These are phyloP conservation scores for Blastobotrys aristatus DNA, from an alignment of 1,139 yeast species.

Conservation along the genomic window DNA sequence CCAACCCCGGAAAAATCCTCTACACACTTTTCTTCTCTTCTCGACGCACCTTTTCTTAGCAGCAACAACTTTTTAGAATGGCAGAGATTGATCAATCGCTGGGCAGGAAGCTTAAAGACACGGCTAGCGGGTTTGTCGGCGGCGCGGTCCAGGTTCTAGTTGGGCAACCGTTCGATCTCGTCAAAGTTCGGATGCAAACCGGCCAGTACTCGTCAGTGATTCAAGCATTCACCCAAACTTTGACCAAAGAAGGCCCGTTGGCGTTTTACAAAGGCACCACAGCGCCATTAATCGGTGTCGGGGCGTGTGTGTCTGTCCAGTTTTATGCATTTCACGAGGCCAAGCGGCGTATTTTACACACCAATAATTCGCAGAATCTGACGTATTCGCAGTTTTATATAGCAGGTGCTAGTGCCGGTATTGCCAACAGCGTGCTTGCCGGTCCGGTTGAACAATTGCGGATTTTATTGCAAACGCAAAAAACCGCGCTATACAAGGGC, in stretches of 20 bases:
- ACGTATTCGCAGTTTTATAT: constrained; percentile 58
- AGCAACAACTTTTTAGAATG: no score
- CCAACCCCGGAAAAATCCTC: no score
- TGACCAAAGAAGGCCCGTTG: constrained; percentile 54
- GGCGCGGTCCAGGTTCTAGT: constrained; percentile 67
- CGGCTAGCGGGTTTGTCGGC: constrained; percentile 45
- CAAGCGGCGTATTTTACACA: constrained; percentile 48
- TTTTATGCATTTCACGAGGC: constrained; percentile 77
- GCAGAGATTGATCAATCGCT: constrained; percentile 51
- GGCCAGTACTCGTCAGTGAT: constrained; percentile 46
- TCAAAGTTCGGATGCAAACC: constrained; percentile 62
- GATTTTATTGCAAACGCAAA: constrained; percentile 61
- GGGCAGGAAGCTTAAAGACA: constrained; percentile 56
- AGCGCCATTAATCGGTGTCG: constrained; percentile 51
- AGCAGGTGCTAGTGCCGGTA: constrained; percentile 76
- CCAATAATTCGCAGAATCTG: constrained; percentile 34
- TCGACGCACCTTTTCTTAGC: no score
- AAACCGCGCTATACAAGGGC: constrained; percentile 39
- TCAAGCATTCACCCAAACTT: constrained; percentile 49
- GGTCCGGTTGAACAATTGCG: constrained; percentile 74
- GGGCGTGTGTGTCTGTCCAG: constrained; percentile 69
- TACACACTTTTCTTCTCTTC: no score
- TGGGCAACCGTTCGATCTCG: constrained; percentile 71
- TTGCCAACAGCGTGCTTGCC: constrained; percentile 65
- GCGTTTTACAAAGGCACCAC: constrained; percentile 57